Percentiles rank a stretch among this genome's conserved stretches.
These are phyloP conservation scores for Vitis labrusca DNA, from an alignment of 164 flowering plant species.

Conservation along the genomic window DNA sequence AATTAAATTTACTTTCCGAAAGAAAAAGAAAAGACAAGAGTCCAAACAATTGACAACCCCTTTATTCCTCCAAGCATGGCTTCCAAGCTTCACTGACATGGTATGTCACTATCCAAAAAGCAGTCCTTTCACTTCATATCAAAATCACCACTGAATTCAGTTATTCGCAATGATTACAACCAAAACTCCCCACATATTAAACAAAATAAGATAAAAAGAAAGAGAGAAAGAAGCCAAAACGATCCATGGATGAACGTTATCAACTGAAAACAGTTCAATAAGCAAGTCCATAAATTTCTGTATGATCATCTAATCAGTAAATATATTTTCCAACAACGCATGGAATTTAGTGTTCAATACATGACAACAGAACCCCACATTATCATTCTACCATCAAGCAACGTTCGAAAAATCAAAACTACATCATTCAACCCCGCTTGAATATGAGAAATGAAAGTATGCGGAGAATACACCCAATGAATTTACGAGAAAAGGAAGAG, in stretches of 20 bases:
- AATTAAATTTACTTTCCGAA: too few relatives aligned
- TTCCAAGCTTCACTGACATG: too few relatives aligned
- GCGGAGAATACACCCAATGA: neutral
- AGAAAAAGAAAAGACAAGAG: too few relatives aligned
- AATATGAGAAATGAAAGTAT: neutral
- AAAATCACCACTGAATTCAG: too few relatives aligned
- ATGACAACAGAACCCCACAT: too few relatives aligned
- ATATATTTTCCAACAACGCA: neutral
- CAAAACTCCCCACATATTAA: neutral
- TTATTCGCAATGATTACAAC: too few relatives aligned
- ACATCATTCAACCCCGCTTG: neutral
- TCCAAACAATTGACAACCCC: too few relatives aligned
- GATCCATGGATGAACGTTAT: neutral
- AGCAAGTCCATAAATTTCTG: neutral
- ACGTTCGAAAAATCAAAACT: neutral
- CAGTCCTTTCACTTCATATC: too few relatives aligned
- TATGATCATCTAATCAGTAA: neutral
- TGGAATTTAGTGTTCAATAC: neutral
- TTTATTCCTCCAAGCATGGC: too few relatives aligned
- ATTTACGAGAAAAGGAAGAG: neutral
- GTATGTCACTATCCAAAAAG: too few relatives aligned
- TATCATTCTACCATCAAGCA: too few relatives aligned
- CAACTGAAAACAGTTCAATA: neutral
- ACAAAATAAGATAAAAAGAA: neutral
- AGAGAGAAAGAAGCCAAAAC: neutral